phyloP scores from a whole-genome alignment of 1,284 basidiomycete species.

The Uromyces viciae-fabae region DNA sequence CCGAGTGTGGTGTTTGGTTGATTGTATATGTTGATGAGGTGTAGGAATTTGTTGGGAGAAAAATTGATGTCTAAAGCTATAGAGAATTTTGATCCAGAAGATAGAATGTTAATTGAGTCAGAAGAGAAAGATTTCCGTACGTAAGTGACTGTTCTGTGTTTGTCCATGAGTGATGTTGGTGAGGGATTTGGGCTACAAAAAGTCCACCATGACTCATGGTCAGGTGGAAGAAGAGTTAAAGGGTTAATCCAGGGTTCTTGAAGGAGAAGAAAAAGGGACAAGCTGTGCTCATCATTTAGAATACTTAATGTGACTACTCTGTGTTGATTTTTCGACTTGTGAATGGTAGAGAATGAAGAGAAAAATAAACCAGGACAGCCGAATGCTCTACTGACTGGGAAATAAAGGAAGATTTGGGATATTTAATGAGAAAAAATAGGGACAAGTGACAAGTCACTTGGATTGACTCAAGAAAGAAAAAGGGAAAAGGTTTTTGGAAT shows the following conservation, averaged over 20 bases:
- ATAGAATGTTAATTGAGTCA: neutral
- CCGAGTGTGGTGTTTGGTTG: neutral
- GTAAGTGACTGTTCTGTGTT: neutral
- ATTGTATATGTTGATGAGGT: neutral
- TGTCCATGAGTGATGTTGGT: neutral
- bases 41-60: neutral
- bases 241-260: neutral
- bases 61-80: neutral
- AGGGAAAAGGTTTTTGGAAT: too few species aligned
- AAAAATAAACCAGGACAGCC: too few species aligned
- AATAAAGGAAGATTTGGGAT: too few species aligned
- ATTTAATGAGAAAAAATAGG: too few species aligned
- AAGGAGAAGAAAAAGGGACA: neutral
- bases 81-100: neutral
- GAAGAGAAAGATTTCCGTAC: neutral
- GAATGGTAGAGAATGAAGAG: neutral
- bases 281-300: neutral
- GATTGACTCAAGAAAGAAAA: too few species aligned
- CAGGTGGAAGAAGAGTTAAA: neutral
- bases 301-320: neutral
- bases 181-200: neutral
- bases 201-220: slow-evolving; percentile 13
- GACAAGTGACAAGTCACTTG: too few species aligned
- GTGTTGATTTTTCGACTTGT: neutral
- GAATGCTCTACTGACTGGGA: too few species aligned